Conservation (phyloP, 2,329 filamentous ascomycete genomes). For the Sodiomyces alkalinus region DNA sequence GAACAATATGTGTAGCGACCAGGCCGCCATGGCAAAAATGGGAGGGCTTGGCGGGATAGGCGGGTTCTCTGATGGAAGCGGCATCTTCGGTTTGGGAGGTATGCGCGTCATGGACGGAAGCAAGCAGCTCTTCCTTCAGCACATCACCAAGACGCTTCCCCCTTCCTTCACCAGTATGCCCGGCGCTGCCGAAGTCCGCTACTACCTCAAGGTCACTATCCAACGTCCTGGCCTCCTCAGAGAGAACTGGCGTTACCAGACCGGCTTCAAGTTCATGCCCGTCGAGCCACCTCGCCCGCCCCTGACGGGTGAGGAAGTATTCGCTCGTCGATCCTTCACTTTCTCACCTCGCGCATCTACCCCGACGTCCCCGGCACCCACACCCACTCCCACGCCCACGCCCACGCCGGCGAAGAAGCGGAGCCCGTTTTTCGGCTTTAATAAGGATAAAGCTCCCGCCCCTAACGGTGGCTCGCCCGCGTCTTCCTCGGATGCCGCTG, state of each 20-base stretch:
- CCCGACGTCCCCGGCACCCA: constrained; percentile 9
- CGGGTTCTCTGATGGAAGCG: constrained; percentile 29
- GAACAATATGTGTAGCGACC: constrained; percentile 55
- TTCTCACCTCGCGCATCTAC: constrained; percentile 28
- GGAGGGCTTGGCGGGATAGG: constrained; percentile 37
- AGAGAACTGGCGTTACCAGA: constrained; percentile 62
- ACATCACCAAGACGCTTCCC: constrained; percentile 76
- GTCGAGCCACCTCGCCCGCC: constrained; percentile 73
- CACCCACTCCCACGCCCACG: constrained; percentile 7
- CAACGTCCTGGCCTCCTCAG: constrained; percentile 79
- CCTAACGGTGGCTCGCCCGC: too few relatives aligned
- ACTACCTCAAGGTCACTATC: constrained; percentile 92
- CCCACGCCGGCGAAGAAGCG: constrained; percentile 29
- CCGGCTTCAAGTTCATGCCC: constrained; percentile 73
- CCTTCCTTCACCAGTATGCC: constrained; percentile 81
- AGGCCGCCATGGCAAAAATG: constrained; percentile 34
- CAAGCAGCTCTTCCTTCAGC: constrained; percentile 45
- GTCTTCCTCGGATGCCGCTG: constrained; percentile 9
- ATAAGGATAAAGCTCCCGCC: constrained; percentile 8
- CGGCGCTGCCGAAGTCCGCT: constrained; percentile 76
- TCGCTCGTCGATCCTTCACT: constrained; percentile 56
- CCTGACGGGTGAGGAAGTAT: constrained; percentile 59
- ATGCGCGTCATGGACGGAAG: constrained; percentile 48
- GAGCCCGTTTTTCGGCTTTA: constrained; percentile 41
- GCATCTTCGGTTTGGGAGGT: constrained; percentile 32